These are phyloP conservation scores for Coprinopsis sp. DNA, from an alignment of 768 basidiomycete genomes.

Conservation along the genomic window DNA sequence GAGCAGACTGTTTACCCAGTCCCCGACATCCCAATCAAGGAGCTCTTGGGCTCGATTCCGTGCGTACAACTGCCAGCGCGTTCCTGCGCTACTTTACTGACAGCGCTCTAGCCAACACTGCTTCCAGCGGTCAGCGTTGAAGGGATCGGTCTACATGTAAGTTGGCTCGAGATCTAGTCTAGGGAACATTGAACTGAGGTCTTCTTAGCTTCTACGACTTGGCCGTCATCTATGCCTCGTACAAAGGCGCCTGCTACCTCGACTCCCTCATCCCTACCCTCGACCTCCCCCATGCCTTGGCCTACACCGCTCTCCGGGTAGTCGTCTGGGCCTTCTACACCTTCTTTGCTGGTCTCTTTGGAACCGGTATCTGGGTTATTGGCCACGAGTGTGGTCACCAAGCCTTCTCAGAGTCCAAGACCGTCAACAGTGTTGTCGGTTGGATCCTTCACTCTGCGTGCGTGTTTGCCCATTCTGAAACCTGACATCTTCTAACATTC, in stretches of 20 bases:
- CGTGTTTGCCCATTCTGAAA: conserved; percentile 24
- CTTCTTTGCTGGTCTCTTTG: conserved; percentile 79
- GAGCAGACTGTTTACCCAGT: conserved; percentile 63
- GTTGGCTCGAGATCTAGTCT: too few relatives aligned
- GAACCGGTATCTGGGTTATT: conserved; percentile 91
- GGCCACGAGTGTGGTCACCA: conserved; percentile 97
- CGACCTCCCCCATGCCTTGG: conserved; percentile 52
- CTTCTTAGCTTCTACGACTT: conserved; percentile 65
- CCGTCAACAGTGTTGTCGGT: conserved; percentile 87
- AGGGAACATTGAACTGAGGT: too few relatives aligned
- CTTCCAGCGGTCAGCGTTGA: conserved; percentile 82
- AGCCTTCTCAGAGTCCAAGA: conserved; percentile 89
- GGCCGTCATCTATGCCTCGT: conserved; percentile 60
- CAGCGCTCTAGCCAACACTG: conserved; percentile 62
- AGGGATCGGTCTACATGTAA: conserved; percentile 75
- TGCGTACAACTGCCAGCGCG: conserved; percentile 32
- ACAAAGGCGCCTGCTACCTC: conserved; percentile 60
- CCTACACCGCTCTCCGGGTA: conserved; percentile 59
- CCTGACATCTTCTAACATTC: conserved; percentile 18
- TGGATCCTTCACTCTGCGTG: conserved; percentile 90
- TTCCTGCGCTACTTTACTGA: conserved; percentile 2
- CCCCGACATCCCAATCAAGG: conserved; percentile 85
- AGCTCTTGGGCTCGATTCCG: conserved; percentile 81
- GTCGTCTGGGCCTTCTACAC: conserved; percentile 78
- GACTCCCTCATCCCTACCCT: conserved; percentile 55